These are phyloP conservation scores for Wickerhamiella infanticola DNA, from an alignment of 1,139 yeast species.

Conservation along the genomic window DNA sequence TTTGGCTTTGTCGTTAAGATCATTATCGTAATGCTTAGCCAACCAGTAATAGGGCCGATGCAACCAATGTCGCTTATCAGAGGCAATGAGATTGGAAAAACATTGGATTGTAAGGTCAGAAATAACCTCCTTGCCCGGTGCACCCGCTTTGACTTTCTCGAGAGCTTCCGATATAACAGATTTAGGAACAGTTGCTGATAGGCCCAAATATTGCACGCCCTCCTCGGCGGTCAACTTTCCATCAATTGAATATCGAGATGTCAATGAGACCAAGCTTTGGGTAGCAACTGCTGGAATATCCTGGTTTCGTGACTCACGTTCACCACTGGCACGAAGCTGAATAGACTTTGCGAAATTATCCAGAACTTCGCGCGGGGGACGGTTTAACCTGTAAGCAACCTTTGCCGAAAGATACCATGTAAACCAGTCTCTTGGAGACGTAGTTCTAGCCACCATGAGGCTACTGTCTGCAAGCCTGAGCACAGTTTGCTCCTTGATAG, in stretches of 20 bases:
- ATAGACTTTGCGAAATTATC: conserved; percentile 16
- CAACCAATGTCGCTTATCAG: conserved; percentile 84
- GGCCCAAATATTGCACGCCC: conserved; percentile 7
- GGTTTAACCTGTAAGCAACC: conserved; percentile 34
- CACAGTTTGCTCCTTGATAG: conserved; percentile 13
- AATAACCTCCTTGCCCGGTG: neutral
- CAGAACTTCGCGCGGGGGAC: conserved; percentile 16
- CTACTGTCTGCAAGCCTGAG: conserved; percentile 17
- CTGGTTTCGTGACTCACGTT: conserved; percentile 5
- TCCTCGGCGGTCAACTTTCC: conserved; percentile 26
- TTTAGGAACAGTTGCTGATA: neutral
- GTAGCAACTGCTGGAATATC: conserved; percentile 18
- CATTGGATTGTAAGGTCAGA: neutral
- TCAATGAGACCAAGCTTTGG: conserved; percentile 24
- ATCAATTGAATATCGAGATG: conserved; percentile 31
- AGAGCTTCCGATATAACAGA: neutral
- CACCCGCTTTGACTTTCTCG: neutral
- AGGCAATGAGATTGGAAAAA: conserved; percentile 6
- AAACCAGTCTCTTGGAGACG: conserved; percentile 42
- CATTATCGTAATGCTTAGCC: conserved; percentile 47
- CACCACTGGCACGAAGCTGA: neutral
- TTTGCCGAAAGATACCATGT: conserved; percentile 46
- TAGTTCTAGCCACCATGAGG: conserved; percentile 19
- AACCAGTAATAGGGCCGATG: conserved; percentile 68
- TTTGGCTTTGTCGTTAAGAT: conserved; percentile 33